These are phyloP conservation scores for Ceratocystiopsis minuta DNA, from an alignment of 2,329 filamentous ascomycete genomes.

Conservation along the genomic window DNA sequence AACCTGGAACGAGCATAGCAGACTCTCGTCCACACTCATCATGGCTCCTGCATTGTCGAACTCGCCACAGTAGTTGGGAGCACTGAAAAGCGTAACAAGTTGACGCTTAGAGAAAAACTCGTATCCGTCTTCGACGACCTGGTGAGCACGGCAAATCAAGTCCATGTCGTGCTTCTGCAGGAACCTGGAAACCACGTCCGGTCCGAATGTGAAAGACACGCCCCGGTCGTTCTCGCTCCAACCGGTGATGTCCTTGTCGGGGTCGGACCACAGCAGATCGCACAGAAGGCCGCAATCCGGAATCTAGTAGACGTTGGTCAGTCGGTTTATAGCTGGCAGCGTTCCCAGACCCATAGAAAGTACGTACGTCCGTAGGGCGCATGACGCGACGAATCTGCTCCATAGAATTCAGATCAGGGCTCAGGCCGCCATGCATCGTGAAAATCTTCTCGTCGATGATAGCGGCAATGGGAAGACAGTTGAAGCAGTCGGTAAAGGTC, in stretches of 20 bases:
- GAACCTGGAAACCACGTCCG: constrained; percentile 92
- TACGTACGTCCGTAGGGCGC: constrained; percentile 91
- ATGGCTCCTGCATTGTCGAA: constrained; percentile 99
- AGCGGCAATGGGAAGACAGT: constrained; percentile 91
- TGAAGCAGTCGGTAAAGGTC: constrained; percentile 99
- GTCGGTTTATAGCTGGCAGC: too few relatives aligned
- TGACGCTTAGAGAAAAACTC: constrained; percentile 99
- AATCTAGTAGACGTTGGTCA: constrained; percentile 40
- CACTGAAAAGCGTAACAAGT: constrained; percentile 91
- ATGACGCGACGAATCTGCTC: constrained; percentile 98
- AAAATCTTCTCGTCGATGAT: constrained; percentile 99
- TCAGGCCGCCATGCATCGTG: constrained; percentile 97
- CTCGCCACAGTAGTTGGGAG: constrained; percentile 97
- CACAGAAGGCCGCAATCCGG: constrained; percentile 94
- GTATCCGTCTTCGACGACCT: constrained; percentile 97
- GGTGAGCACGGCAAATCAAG: constrained; percentile 93
- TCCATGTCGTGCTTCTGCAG: constrained; percentile 99
- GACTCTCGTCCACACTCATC: constrained; percentile 98
- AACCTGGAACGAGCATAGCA: constrained; percentile 98
- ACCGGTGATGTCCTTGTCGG: constrained; percentile 96
- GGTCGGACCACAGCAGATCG: constrained; percentile 96
- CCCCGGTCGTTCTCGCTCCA: constrained; percentile 99
- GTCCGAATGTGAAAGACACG: constrained; percentile 96
- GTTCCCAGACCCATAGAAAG: constrained; percentile 1
- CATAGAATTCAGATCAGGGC: constrained; percentile 97